Evolutionary conservation across 306 rosid species (phyloP).

Genomic region (Sicyos baderoa): DNA sequence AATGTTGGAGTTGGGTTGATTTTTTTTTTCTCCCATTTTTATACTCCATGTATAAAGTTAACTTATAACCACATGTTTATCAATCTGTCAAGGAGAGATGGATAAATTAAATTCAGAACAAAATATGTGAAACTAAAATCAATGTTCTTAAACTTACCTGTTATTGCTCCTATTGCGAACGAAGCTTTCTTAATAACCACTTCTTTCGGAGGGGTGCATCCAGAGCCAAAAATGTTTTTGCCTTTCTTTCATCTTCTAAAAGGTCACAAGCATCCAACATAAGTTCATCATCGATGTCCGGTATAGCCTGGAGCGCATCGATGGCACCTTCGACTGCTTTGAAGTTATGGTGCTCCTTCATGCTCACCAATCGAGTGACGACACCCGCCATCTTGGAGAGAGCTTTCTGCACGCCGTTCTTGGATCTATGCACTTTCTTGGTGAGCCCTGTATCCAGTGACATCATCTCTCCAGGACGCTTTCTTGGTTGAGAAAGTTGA

Average conservation of each 20-base stretch:
- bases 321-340: slow-evolving; percentile 42
- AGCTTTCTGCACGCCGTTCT: slow-evolving; percentile 35
- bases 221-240: slow-evolving; percentile 56
- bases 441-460: slow-evolving; percentile 16
- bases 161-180: slow-evolving; percentile 17
- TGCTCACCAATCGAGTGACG: slow-evolving; percentile 39
- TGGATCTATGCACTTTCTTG: slow-evolving; percentile 27
- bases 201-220: slow-evolving; percentile 48
- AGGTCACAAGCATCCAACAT: slow-evolving; percentile 68
- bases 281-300: slow-evolving; percentile 58
- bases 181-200: slow-evolving; percentile 71
- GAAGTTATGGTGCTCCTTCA: slow-evolving; percentile 26
- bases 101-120: not conserved
- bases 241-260: slow-evolving; percentile 60
- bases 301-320: slow-evolving; percentile 55
- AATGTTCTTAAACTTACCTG: not conserved
- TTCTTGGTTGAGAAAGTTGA: slow-evolving; percentile 23
- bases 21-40: not conserved
- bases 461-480: slow-evolving; percentile 21
- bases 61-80: not conserved
- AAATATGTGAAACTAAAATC: not conserved
- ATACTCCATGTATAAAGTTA: not conserved
- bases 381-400: slow-evolving; percentile 49
- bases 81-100: not conserved
- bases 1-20: not conserved